Evolutionary conservation across 1,284 basidiomycete genomes (phyloP).

Genomic region (Ustilago lituana): DNA sequence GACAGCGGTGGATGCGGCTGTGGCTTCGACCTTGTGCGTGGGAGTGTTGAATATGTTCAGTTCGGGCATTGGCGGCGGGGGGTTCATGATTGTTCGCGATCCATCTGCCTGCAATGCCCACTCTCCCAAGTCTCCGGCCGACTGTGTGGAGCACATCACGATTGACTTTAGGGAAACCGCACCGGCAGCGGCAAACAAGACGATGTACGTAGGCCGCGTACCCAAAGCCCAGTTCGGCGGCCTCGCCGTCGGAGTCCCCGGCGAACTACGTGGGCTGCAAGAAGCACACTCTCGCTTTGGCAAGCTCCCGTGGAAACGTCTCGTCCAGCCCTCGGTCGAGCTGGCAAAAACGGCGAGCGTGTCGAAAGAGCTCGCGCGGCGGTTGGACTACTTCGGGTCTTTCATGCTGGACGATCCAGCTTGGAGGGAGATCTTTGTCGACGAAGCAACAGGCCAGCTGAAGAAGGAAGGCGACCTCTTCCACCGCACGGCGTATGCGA

Average conservation of each 20-base stretch:
- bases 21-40: constrained; percentile 71
- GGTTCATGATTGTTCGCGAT: constrained; percentile 57
- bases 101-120: constrained; percentile 71
- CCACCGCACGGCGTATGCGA: constrained; percentile 48
- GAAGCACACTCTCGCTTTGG: constrained; percentile 61
- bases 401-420: constrained; percentile 62
- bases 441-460: constrained; percentile 68
- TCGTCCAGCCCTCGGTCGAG: constrained; percentile 62
- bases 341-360: constrained; percentile 60
- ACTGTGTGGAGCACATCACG: constrained; percentile 58
- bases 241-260: constrained; percentile 65
- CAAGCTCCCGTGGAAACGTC: constrained; percentile 59
- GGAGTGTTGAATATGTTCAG: constrained; percentile 68
- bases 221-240: constrained; percentile 56
- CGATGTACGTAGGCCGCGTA: constrained; percentile 63
- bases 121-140: constrained; percentile 6
- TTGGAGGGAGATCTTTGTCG: constrained; percentile 69
- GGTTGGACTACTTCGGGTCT: constrained; percentile 66
- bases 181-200: constrained; percentile 68
- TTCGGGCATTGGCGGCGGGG: constrained; percentile 69
- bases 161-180: constrained; percentile 69
- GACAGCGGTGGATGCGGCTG: constrained; percentile 87
- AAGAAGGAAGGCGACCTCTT: constrained; percentile 61
- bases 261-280: constrained; percentile 66
- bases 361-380: constrained; percentile 46